Evolutionary conservation across 2,329 filamentous ascomycete species (phyloP).

Genomic region (Aspergillus flavus): DNA sequence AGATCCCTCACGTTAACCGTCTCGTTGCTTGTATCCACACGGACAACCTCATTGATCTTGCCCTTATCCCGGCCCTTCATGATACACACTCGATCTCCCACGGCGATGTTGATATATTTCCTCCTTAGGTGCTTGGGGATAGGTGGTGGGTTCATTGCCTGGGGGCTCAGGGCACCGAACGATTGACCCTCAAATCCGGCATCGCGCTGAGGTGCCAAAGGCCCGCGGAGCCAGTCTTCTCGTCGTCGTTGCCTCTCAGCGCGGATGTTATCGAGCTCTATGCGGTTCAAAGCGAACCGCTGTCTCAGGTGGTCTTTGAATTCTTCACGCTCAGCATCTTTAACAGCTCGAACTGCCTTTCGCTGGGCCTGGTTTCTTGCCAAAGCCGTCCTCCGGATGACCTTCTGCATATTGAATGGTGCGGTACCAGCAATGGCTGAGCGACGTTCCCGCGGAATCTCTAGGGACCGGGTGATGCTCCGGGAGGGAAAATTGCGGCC

Average conservation of each 20-base stretch:
- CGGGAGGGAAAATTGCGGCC: conserved; percentile 28
- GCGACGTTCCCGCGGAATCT: conserved; percentile 12
- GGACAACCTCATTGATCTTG: conserved; percentile 73
- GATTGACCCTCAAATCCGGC: conserved; percentile 59
- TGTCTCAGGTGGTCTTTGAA: conserved; percentile 32
- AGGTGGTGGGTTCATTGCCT: conserved; percentile 40
- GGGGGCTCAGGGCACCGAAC: conserved; percentile 59
- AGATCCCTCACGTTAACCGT: conserved; percentile 64
- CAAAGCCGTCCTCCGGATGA: conserved; percentile 66
- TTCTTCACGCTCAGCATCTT: conserved; percentile 43
- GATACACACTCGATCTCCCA: conserved; percentile 80
- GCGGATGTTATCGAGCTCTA: conserved; percentile 43
- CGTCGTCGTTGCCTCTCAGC: conserved; percentile 60
- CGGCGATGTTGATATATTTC: conserved; percentile 62
- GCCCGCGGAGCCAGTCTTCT: conserved; percentile 78
- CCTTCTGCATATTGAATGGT: conserved; percentile 65
- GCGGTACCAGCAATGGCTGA: conserved; percentile 36
- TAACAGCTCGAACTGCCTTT: conserved; percentile 48
- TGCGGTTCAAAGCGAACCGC: conserved; percentile 35
- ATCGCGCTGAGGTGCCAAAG: conserved; percentile 76
- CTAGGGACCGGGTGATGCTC: conserved; percentile 3
- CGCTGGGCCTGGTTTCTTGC: conserved; percentile 64
- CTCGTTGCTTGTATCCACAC: conserved; percentile 58
- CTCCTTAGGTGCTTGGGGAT: conserved; percentile 43
- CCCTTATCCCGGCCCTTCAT: conserved; percentile 77